phyloP scores from a whole-genome alignment of 495 filamentous ascomycete species.

The Opeltia flavorubescens region DNA sequence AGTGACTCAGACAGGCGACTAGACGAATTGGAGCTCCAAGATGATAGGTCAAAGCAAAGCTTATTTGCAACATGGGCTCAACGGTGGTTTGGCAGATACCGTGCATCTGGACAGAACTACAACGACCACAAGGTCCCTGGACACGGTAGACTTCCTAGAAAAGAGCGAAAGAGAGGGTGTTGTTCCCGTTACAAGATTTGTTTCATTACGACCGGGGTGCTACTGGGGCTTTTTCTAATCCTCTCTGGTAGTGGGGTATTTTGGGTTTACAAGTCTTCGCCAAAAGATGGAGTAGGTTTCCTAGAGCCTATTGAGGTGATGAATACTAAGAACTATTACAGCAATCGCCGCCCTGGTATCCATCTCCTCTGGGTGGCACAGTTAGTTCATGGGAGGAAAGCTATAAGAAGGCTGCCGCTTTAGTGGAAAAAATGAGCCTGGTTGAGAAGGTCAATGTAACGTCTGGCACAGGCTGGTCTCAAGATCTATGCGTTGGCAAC shows the following conservation, averaged over 20 bases:
- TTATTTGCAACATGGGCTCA: not conserved
- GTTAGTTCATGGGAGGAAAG: slow-evolving; percentile 56
- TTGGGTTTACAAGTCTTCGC: slow-evolving; percentile 3
- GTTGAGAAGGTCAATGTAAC: slow-evolving; percentile 92
- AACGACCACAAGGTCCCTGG: not conserved
- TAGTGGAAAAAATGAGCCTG: slow-evolving; percentile 75
- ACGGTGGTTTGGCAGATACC: not conserved
- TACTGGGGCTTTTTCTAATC: slow-evolving; percentile 4
- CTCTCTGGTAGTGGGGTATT: slow-evolving; percentile 1
- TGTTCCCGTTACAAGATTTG: slow-evolving; percentile 8
- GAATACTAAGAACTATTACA: not conserved
- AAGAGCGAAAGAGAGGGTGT: slow-evolving; percentile 5
- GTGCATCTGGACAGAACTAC: not conserved
- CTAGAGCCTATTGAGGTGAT: not conserved
- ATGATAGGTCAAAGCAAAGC: not conserved
- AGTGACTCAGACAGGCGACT: slow-evolving; percentile 4
- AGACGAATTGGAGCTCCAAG: slow-evolving; percentile 5
- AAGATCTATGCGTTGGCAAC: slow-evolving; percentile 85
- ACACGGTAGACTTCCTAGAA: not conserved
- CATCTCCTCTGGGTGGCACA: slow-evolving; percentile 69
- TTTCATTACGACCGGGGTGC: slow-evolving; percentile 5
- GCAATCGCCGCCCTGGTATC: slow-evolving; percentile 68
- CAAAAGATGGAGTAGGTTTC: slow-evolving; percentile 10
- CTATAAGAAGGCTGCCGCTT: slow-evolving; percentile 63
- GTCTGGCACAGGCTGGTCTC: slow-evolving; percentile 81